Conservation (phyloP, 2,329 filamentous ascomycete genomes). For the Plenodomus lindquistii region DNA sequence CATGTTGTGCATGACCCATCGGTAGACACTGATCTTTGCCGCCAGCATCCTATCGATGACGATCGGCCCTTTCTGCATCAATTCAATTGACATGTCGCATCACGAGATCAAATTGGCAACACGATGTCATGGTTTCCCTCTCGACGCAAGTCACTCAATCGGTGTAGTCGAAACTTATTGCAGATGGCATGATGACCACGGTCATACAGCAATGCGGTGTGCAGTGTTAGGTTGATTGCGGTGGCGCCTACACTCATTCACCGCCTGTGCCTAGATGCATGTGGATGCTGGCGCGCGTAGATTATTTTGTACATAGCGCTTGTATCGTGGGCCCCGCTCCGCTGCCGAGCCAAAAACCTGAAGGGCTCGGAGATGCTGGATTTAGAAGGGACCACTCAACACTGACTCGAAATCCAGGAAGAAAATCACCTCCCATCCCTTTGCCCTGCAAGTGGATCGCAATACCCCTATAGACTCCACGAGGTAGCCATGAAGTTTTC, state of each 20-base stretch:
- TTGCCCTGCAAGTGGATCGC: background rate
- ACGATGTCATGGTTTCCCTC: too few relatives aligned
- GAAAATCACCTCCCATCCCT: background rate
- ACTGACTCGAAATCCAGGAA: background rate
- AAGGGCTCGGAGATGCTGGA: background rate
- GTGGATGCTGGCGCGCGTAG: background rate
- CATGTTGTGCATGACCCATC: background rate
- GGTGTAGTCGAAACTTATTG: too few relatives aligned
- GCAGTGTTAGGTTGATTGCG: too few relatives aligned
- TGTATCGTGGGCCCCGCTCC: background rate
- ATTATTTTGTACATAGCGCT: background rate
- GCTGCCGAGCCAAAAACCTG: background rate
- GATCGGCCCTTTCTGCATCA: background rate
- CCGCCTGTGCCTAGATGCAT: background rate
- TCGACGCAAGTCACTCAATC: too few relatives aligned
- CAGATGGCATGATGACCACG: too few relatives aligned
- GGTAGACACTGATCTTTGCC: background rate
- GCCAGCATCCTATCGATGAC: background rate
- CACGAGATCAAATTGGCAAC: background rate
- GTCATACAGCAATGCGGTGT: too few relatives aligned
- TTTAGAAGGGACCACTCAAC: background rate
- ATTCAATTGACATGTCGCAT: background rate
- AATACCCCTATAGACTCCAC: background rate
- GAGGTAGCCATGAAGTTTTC: background rate
- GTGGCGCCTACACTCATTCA: background rate